Evolutionary conservation across 2,329 filamentous ascomycete species (phyloP).

Genomic region (Botrytis hyacinthi): DNA sequence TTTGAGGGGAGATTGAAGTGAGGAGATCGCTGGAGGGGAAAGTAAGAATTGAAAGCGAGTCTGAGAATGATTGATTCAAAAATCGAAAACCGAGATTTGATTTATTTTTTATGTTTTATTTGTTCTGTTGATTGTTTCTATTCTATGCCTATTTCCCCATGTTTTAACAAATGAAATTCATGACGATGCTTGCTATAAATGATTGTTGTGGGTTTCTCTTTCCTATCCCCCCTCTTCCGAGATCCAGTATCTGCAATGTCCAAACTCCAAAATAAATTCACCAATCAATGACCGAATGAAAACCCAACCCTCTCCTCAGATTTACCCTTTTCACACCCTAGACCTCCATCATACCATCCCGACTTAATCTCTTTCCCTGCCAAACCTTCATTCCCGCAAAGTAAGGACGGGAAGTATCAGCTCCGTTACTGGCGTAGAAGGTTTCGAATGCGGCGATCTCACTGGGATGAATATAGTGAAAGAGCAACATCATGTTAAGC

Average conservation of each 20-base stretch:
- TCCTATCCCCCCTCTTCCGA: not conserved
- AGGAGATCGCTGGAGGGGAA: not conserved
- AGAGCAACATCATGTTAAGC: slow-evolving; percentile 11
- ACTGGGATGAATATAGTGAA: slow-evolving; percentile 9
- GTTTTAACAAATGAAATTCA: not conserved
- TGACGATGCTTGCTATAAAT: not conserved
- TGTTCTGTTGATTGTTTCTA: not conserved
- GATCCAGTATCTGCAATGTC: not conserved
- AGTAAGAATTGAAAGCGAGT: not conserved
- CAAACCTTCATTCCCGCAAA: slow-evolving; percentile 11
- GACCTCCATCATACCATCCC: not conserved
- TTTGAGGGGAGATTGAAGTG: not conserved
- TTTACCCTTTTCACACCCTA: not conserved
- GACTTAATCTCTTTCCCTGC: not conserved
- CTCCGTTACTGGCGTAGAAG: not conserved
- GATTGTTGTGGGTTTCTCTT: not conserved
- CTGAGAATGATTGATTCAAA: not conserved
- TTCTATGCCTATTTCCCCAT: not conserved
- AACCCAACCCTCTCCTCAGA: no score
- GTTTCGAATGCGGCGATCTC: slow-evolving; percentile 1
- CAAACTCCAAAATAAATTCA: slow-evolving; percentile 2
- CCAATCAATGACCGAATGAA: not conserved
- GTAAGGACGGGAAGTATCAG: not conserved
- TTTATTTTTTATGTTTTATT: not conserved
- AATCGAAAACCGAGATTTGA: not conserved